Evolutionary conservation across 345 rosid species (phyloP).

Genomic region (Euphorbia lathyris): DNA sequence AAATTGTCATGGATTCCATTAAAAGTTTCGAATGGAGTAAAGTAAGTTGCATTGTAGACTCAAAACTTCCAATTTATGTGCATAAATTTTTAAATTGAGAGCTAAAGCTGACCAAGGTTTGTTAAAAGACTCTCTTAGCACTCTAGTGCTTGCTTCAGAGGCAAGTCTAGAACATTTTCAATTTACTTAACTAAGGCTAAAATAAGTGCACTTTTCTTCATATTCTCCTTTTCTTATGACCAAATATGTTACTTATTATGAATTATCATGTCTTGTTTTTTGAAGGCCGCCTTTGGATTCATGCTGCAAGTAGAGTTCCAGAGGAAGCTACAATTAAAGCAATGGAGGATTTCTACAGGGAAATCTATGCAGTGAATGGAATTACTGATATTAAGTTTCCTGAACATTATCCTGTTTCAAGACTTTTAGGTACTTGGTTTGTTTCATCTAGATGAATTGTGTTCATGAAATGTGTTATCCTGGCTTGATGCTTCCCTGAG

Average conservation of each 20-base stretch:
- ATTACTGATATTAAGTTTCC: constrained; percentile 65
- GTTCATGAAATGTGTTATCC: too few species aligned
- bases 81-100: not conserved
- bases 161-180: too few species aligned
- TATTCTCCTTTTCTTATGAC: not conserved
- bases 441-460: not conserved
- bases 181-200: too few species aligned
- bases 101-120: too few species aligned
- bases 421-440: constrained; percentile 58
- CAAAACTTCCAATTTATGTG: not conserved
- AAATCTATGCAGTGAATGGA: constrained; percentile 70
- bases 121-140: too few species aligned
- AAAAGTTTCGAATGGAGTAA: not conserved
- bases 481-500: too few species aligned
- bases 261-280: constrained; percentile 2
- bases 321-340: constrained; percentile 88
- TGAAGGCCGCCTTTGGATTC: constrained; percentile 94
- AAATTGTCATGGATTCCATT: too few species aligned
- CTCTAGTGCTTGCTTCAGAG: not conserved
- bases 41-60: not conserved
- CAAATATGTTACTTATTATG: not conserved
- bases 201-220: not conserved
- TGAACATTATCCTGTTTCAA: constrained; percentile 71
- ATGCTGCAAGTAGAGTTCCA: constrained; percentile 84
- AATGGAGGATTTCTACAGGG: constrained; percentile 81